These are phyloP conservation scores for Beauveria pseudobassiana DNA, from an alignment of 2,329 filamentous ascomycete species.

Conservation along the genomic window DNA sequence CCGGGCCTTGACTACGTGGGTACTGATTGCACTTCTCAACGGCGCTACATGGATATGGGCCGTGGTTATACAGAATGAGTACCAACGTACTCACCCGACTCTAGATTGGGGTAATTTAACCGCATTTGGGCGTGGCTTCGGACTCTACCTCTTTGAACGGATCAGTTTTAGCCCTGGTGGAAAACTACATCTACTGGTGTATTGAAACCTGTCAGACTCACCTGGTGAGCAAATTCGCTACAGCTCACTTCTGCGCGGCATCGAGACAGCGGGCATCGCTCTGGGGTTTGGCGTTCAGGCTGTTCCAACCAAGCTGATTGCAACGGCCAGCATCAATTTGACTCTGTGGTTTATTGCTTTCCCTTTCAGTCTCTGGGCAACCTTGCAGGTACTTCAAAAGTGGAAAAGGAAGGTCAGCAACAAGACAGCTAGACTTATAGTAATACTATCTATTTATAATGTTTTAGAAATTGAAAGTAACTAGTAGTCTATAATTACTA, in stretches of 20 bases:
- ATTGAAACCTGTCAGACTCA: slow-evolving; percentile 36
- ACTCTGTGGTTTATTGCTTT: slow-evolving; percentile 34
- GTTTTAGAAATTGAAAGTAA: too few species aligned
- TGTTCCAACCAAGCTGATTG: slow-evolving; percentile 33
- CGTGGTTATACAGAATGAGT: slow-evolving; percentile 38
- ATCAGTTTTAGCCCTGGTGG: slow-evolving; percentile 30
- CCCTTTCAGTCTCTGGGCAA: slow-evolving; percentile 37
- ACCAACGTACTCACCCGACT: slow-evolving; percentile 31
- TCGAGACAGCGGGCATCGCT: slow-evolving; percentile 34
- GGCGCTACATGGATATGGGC: slow-evolving; percentile 40
- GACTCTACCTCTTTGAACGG: slow-evolving; percentile 33
- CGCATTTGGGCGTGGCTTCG: slow-evolving; percentile 31
- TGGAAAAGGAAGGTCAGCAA: slow-evolving; percentile 22
- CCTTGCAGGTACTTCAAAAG: slow-evolving; percentile 31
- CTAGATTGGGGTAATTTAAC: slow-evolving; percentile 35
- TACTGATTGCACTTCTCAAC: slow-evolving; percentile 33
- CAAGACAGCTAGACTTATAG: background rate
- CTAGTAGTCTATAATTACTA: too few species aligned
- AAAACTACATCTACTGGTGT: slow-evolving; percentile 41
- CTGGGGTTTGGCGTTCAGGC: slow-evolving; percentile 37
- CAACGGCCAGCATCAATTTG: slow-evolving; percentile 34
- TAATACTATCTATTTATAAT: too few species aligned
- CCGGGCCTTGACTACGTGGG: slow-evolving; percentile 31
- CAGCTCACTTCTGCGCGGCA: slow-evolving; percentile 33
- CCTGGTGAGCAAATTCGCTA: slow-evolving; percentile 37